A percentile compares a stretch with the other conserved stretches of the same genome.
Evolutionary conservation across 2,329 filamentous ascomycete genomes (phyloP).

Genomic region (Catunica adiposa): DNA sequence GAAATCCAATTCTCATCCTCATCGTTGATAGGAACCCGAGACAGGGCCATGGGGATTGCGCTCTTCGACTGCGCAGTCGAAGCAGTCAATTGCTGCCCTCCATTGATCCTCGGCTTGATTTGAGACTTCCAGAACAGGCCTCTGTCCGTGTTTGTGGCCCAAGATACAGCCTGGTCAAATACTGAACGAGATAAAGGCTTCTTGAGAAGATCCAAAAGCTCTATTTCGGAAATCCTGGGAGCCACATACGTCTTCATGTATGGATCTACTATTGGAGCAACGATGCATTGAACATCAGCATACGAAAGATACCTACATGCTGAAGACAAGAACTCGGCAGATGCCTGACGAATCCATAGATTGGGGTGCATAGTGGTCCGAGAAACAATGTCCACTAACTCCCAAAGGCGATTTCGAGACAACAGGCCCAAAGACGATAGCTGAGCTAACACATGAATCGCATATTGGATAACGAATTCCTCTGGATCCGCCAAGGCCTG

Average conservation of each 20-base stretch:
- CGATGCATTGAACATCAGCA: slow-evolving; percentile 69
- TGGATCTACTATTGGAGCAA: slow-evolving; percentile 62
- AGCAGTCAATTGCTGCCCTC: slow-evolving; percentile 33
- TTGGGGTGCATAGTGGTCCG: slow-evolving; percentile 90
- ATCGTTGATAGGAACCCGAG: slow-evolving; percentile 57
- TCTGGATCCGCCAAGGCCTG: slow-evolving; percentile 86
- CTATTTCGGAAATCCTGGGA: slow-evolving; percentile 50
- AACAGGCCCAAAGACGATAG: slow-evolving; percentile 80
- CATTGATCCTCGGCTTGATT: slow-evolving; percentile 39
- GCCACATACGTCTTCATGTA: slow-evolving; percentile 63
- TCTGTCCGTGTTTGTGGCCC: slow-evolving; percentile 67
- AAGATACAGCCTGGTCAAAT: slow-evolving; percentile 70
- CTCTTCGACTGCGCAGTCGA: slow-evolving; percentile 42
- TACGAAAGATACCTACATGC: slow-evolving; percentile 58
- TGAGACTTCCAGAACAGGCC: slow-evolving; percentile 77
- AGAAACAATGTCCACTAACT: slow-evolving; percentile 66
- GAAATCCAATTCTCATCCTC: slow-evolving; percentile 91
- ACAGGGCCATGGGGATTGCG: slow-evolving; percentile 38
- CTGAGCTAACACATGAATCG: slow-evolving; percentile 70
- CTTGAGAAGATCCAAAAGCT: slow-evolving; percentile 67
- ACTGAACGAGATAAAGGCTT: slow-evolving; percentile 62
- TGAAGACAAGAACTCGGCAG: slow-evolving; percentile 65
- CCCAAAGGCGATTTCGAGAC: slow-evolving; percentile 70
- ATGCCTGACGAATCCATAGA: slow-evolving; percentile 83
- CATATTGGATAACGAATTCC: slow-evolving; percentile 84